Evolutionary conservation across 257 asterid genomes (phyloP).

Genomic region (Cinchona pubescens): DNA sequence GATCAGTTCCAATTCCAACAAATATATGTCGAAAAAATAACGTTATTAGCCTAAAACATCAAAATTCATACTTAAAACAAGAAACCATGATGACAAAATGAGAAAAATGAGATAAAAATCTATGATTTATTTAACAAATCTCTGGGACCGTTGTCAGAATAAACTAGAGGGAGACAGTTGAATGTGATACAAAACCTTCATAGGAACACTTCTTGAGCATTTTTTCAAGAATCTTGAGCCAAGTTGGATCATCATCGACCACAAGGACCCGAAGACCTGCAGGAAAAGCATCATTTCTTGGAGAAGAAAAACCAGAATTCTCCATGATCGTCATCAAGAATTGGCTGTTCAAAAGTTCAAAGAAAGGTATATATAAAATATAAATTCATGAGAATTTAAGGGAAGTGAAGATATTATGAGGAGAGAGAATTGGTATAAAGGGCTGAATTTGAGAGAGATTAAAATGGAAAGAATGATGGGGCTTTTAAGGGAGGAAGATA

Average conservation of each 20-base stretch:
- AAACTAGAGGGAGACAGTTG: background rate
- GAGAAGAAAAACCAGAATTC: slow-evolving; percentile 56
- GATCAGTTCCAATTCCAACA: background rate
- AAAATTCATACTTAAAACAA: background rate
- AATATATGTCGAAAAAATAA: background rate
- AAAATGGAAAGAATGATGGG: slow-evolving; percentile 12
- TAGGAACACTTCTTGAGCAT: slow-evolving; percentile 93
- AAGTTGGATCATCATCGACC: slow-evolving; percentile 95
- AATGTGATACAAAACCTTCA: slow-evolving; percentile 49
- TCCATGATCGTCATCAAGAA: slow-evolving; percentile 36
- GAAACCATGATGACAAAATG: no score
- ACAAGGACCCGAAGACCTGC: slow-evolving; percentile 92
- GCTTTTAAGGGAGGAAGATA: slow-evolving; percentile 27
- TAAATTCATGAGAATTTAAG: background rate
- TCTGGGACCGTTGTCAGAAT: background rate
- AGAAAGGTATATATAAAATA: background rate
- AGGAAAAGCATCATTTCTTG: slow-evolving; percentile 68
- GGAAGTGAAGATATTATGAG: background rate
- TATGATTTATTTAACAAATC: background rate
- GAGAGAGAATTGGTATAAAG: background rate
- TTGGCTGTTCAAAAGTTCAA: slow-evolving; percentile 4
- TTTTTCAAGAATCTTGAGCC: slow-evolving; percentile 96
- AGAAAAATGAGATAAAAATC: background rate
- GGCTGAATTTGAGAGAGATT: background rate
- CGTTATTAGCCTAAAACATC: background rate